Base-by-base conservation (phyloP, 1,139 yeast species). In the Saccharomyces hybrid region DNA sequence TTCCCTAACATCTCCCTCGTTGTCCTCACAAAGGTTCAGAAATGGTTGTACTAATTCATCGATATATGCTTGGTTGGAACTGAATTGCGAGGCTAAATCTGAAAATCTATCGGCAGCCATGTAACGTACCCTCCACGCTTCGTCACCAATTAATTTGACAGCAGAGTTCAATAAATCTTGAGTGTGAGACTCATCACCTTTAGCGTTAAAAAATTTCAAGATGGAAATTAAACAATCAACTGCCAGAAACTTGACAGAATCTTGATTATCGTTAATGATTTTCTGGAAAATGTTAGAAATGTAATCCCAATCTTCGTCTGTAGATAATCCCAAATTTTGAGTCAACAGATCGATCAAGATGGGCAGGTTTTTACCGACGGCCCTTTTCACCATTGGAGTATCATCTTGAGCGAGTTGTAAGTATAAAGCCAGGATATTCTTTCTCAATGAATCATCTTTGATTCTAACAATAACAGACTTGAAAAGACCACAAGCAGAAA, bases 61-160 rank as follows among this genome's bases (percentile, higher is more conserved):
- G 81, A 85, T 64, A 84, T 81, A 71, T 75, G 61, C 61, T 9
- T 66, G 64, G 48, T 70, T 64, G 31, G 65, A 62, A 8, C 78
- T 77, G 66, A 91, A 85, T 61, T 84, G 84, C 28, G 74, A 67
- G 3, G 96, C 89, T 57, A 95, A 80, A 60, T 78, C 77, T 63
- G 84, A 88, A 68, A 89, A 91, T 65, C 90, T 80, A 69, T 91
- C 97, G 28, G 98, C 97, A 28, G 96, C 96, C 82, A 95, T 90
- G 73, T 93, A 95, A 66, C 99, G 82, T 55, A 95, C 98, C 71
- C 99, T 85, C 99, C 99, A 95, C 65, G 96, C 87, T 72, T 89
- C 91, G 73, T 95, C 99, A 60, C 78, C 80, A 59, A 88, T 84
- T 61, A 95, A 78, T 61, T 83, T 82, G 58, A 85, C 77, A 3